Evolutionary conservation across 805 yeast genomes (phyloP).

Genomic region (Priceomyces fermenticarens): DNA sequence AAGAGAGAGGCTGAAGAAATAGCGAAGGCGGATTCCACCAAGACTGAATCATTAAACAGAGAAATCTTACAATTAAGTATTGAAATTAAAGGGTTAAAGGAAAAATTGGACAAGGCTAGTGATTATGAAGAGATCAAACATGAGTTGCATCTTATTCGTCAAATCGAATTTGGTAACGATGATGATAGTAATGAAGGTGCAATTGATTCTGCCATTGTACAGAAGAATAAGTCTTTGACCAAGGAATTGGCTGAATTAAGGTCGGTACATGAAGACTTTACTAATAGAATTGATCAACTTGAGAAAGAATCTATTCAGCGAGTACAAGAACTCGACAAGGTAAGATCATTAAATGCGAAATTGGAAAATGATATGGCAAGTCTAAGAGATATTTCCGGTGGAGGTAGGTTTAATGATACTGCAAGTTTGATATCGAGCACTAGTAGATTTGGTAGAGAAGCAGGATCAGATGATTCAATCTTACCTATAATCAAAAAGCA

Average conservation of each 20-base stretch:
- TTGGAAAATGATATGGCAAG: conserved; percentile 73
- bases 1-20: conserved; percentile 26
- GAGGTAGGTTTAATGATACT: conserved; percentile 53
- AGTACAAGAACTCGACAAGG: conserved; percentile 35
- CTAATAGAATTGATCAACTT: conserved; percentile 37
- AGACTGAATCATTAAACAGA: conserved; percentile 36
- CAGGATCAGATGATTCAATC: conserved; percentile 41
- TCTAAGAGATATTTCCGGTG: conserved; percentile 42
- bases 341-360: conserved; percentile 50
- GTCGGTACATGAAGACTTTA: conserved; percentile 50
- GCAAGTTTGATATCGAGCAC: conserved; percentile 66
- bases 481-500: conserved; percentile 90
- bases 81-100: conserved; percentile 51
- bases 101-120: conserved; percentile 45
- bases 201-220: conserved; percentile 59
- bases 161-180: conserved; percentile 66
- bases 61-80: conserved; percentile 47
- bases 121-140: conserved; percentile 82
- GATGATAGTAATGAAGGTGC: conserved; percentile 30
- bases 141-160: conserved; percentile 69
- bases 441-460: conserved; percentile 28
- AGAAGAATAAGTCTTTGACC: conserved; percentile 70
- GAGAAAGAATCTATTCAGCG: conserved; percentile 32
- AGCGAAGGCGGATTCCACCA: conserved; percentile 24
- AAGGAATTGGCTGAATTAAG: conserved; percentile 67